Percentiles rank a stretch among this genome's conserved stretches.
These are phyloP conservation scores for Omphalotus olearius DNA, from an alignment of 1,284 basidiomycete species.

Conservation along the genomic window DNA sequence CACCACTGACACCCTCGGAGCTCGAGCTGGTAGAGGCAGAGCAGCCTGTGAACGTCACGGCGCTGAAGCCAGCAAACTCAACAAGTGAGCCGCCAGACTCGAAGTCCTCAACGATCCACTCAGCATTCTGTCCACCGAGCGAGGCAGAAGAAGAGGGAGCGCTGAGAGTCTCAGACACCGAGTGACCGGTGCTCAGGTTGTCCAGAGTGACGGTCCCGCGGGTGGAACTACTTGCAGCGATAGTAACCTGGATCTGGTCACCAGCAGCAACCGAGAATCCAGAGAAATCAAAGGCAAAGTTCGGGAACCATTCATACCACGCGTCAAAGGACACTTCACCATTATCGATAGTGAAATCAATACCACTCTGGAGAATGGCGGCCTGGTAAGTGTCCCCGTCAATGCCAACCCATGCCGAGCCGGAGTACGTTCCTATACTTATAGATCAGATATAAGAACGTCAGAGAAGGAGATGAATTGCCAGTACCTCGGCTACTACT, in stretches of 20 bases:
- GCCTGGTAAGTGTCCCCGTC: conserved; percentile 14
- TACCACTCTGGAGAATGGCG: conserved; percentile 17
- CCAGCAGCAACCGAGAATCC: conserved; percentile 25
- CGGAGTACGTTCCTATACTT: conserved; percentile 8
- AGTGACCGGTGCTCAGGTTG: conserved; percentile 26
- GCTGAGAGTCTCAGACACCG: conserved; percentile 18
- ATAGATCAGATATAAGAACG: background rate
- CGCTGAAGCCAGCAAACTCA: conserved; percentile 34
- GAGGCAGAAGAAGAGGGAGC: conserved; percentile 11
- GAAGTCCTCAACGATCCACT: conserved; percentile 36
- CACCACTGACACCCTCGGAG: conserved; percentile 14
- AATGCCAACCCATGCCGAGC: conserved; percentile 16
- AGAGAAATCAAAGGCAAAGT: conserved; percentile 25
- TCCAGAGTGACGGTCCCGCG: conserved; percentile 26
- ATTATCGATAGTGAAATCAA: conserved; percentile 26
- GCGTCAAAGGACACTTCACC: conserved; percentile 22
- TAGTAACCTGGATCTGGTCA: conserved; percentile 25
- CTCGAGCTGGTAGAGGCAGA: conserved; percentile 10
- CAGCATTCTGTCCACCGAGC: conserved; percentile 30
- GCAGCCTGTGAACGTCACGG: conserved; percentile 25
- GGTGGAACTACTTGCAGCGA: conserved; percentile 24
- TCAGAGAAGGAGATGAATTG: background rate
- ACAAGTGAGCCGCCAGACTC: conserved; percentile 26
- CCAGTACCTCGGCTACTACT: background rate
- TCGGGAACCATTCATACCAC: conserved; percentile 27